A percentile compares a stretch with the other conserved stretches of the same genome.
These are phyloP conservation scores for Solanum hybrid DNA, from an alignment of 305 asterid genomes.

Conservation along the genomic window DNA sequence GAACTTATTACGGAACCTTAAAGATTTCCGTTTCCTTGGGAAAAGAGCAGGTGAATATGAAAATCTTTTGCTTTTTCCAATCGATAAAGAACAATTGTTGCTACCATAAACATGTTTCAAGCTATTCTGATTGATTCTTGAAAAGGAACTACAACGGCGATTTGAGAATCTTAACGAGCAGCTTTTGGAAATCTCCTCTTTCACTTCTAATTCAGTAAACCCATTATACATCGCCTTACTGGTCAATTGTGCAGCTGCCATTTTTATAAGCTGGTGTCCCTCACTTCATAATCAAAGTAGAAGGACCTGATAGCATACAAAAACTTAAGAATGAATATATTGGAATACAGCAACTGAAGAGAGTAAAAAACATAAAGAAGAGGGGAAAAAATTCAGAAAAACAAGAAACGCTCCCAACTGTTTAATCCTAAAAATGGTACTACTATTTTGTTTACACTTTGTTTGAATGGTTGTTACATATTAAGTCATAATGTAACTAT, in stretches of 20 bases:
- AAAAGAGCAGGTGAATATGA: conserved; percentile 23
- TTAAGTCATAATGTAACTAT: background rate
- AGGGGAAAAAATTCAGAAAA: background rate
- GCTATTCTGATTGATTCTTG: conserved; percentile 6
- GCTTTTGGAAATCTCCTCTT: background rate
- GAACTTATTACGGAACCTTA: conserved; percentile 20
- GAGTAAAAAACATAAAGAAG: background rate
- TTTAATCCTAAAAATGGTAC: background rate
- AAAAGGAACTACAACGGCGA: conserved; percentile 16
- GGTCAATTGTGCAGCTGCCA: conserved; percentile 45
- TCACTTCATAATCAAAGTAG: background rate
- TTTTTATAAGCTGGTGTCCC: conserved; percentile 3
- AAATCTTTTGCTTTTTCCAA: conserved; percentile 17
- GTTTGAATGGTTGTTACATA: background rate
- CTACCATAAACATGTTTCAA: conserved; percentile 12
- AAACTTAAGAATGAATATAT: background rate
- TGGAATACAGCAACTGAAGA: background rate
- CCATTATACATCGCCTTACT: conserved; percentile 28
- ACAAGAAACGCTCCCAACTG: background rate
- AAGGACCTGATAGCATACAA: background rate
- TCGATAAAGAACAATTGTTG: conserved; percentile 18
- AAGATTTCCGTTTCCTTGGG: conserved; percentile 26
- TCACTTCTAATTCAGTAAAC: conserved; percentile 12
- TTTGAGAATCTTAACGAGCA: conserved; percentile 9
- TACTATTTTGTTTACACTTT: background rate